phyloP scores from a whole-genome alignment of 2,329 filamentous ascomycete genomes.

The Anthostomella pinea region DNA sequence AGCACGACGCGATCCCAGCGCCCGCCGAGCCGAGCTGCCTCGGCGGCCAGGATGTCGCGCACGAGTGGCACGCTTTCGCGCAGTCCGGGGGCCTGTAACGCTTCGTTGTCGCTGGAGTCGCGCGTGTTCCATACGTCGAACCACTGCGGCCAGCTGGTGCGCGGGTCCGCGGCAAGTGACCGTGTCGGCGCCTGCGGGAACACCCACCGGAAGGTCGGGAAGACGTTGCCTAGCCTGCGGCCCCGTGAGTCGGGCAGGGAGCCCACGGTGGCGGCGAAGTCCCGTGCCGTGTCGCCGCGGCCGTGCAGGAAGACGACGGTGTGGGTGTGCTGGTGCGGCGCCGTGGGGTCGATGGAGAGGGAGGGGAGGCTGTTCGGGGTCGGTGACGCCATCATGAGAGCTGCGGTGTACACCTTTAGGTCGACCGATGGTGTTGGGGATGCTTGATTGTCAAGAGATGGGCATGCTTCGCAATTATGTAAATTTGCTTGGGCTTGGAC shows the following conservation, averaged over 20 bases:
- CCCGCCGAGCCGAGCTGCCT: slow-evolving; percentile 36
- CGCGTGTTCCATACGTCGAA: slow-evolving; percentile 47
- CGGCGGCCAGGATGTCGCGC: slow-evolving; percentile 29
- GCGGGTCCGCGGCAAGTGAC: slow-evolving; percentile 24
- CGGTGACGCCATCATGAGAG: too few relatives aligned
- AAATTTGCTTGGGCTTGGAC: too few relatives aligned
- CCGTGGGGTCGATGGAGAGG: slow-evolving; percentile 12
- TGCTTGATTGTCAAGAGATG: too few relatives aligned
- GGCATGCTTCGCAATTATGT: too few relatives aligned
- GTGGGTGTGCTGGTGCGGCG: slow-evolving; percentile 36
- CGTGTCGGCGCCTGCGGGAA: slow-evolving; percentile 42
- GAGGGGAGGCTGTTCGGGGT: too few relatives aligned
- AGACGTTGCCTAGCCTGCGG: slow-evolving; percentile 35
- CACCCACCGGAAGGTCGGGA: slow-evolving; percentile 48
- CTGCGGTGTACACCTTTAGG: too few relatives aligned
- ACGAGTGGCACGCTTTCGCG: slow-evolving; percentile 36
- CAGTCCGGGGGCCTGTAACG: slow-evolving; percentile 41
- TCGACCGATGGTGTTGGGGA: too few relatives aligned
- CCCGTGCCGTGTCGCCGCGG: slow-evolving; percentile 38
- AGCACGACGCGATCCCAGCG: slow-evolving; percentile 38
- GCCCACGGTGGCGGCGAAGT: slow-evolving; percentile 32
- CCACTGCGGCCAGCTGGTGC: slow-evolving; percentile 42
- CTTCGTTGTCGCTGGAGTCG: slow-evolving; percentile 38
- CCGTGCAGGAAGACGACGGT: slow-evolving; percentile 46
- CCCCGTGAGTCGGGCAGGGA: slow-evolving; percentile 31